Evolutionary conservation across 805 yeast species (phyloP).

Genomic region (Teunomyces barrocoloradensis): DNA sequence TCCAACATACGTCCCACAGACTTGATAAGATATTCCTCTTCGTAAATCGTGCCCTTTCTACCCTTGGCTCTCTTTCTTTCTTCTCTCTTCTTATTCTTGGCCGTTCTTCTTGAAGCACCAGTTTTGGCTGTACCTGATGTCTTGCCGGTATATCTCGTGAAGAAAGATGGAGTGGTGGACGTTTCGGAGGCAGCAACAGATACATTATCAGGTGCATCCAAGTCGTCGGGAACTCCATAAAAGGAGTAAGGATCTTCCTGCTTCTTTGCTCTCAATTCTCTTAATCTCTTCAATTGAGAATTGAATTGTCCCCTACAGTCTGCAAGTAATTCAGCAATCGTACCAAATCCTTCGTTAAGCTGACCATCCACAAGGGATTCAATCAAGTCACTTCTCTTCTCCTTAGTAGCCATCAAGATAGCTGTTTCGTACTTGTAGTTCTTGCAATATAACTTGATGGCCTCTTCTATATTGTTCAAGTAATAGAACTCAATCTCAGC

Average conservation of each 20-base stretch:
- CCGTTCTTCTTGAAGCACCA: conserved; percentile 89
- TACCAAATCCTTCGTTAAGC: conserved; percentile 84
- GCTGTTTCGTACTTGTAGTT: conserved; percentile 77
- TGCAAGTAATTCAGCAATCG: conserved; percentile 83
- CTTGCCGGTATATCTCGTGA: conserved; percentile 95
- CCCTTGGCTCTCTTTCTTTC: conserved; percentile 96
- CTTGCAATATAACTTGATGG: conserved; percentile 69
- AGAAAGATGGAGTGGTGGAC: conserved; percentile 87
- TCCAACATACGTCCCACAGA: conserved; percentile 88
- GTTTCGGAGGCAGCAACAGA: conserved; percentile 94
- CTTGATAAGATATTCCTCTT: conserved; percentile 88
- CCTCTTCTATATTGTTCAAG: conserved; percentile 57
- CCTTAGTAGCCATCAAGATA: conserved; percentile 55
- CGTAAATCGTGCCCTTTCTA: conserved; percentile 95
- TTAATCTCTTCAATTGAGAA: conserved; percentile 78
- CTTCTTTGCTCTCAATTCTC: conserved; percentile 84
- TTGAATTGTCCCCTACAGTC: conserved; percentile 85
- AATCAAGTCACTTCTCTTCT: conserved; percentile 44
- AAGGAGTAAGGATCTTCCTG: conserved; percentile 81
- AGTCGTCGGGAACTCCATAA: conserved; percentile 60
- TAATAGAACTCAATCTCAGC: conserved; percentile 71
- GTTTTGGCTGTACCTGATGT: conserved; percentile 95
- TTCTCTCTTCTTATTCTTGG: conserved; percentile 90
- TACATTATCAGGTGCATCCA: conserved; percentile 86
- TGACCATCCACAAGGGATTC: conserved; percentile 66